Base-by-base conservation (phyloP, 2,329 filamentous ascomycete species). In the Ophiognomonia clavigignenti-juglandacearum region DNA sequence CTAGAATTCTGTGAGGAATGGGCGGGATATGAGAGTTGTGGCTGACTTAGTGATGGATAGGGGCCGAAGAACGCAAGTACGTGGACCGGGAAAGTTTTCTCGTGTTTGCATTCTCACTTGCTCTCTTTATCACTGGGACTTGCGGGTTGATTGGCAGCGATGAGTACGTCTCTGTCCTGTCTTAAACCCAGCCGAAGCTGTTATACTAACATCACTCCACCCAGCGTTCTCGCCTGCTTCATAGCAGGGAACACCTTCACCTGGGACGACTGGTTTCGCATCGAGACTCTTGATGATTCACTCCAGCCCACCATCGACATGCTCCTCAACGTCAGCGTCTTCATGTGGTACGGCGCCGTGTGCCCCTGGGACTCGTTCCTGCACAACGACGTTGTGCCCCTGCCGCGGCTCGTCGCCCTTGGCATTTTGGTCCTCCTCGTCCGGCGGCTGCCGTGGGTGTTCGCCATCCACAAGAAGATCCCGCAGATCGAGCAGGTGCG, bases 261-360 rank as follows among this genome's bases (percentile, higher is more conserved):
- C 0, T 92, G 88, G 82, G 90, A 95, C 61, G 89, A 95, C 65
- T 95, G 88, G 89, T 96, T 96, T 66, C 85, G 91, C 0, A 71
- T 92, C 1, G 87, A 95, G 64, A 96, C 91, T 0, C 71, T 85
- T 57, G 91, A 96, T 56, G 92, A 96, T 59, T 91, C 87, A 2
- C 76, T 96, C n/a, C 90, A 96, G 61, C 90, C 90, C 0, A 96
- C 90, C 0, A 86, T 96, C 38, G 90, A 96, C 63, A 95, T 96
- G 89, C 74, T 96, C 2, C 82, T 96, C 48, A 96, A 96, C 61
- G 80, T 95, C 4, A 74, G 83, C 16, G 78, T 96, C 32, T 96
- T 96, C 63, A 80, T 95, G 65, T 96, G 89, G 90, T 92, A 87
- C 57, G 90, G 90, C 4, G 88, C 88, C 0, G 80, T 91, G 10